phyloP scores from a whole-genome alignment of 176 grass and related monocot genomes.

The Lolium multiflorum region DNA sequence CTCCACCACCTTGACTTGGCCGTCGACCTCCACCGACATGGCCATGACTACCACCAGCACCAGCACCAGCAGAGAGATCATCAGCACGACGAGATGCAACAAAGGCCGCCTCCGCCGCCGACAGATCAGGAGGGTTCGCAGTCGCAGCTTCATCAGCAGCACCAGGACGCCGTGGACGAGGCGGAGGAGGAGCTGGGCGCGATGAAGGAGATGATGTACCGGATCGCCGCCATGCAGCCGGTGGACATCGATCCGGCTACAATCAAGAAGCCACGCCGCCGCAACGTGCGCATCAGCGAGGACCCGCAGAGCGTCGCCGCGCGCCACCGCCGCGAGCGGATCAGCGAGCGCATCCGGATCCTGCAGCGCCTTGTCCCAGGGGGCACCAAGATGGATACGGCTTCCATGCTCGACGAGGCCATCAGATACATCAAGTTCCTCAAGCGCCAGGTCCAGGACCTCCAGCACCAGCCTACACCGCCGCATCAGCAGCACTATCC shows the following conservation, averaged over 20 bases:
- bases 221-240: constrained; percentile 91
- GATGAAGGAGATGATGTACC: constrained; percentile 99
- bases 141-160: constrained; percentile 38
- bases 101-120: not conserved
- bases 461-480: constrained; percentile 55
- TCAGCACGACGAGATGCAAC: constrained; percentile 6
- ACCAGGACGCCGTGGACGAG: constrained; percentile 37
- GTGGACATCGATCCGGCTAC: constrained; percentile 92
- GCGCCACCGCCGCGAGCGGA: constrained; percentile 82
- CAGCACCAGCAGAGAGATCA: constrained; percentile 2
- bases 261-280: constrained; percentile 77
- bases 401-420: constrained; percentile 94
- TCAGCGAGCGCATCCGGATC: constrained; percentile 92
- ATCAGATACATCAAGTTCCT: constrained; percentile 97
- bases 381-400: constrained; percentile 96
- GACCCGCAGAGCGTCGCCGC: constrained; percentile 92
- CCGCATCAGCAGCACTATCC: constrained; percentile 20
- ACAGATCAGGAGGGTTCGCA: constrained; percentile 34
- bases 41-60: constrained; percentile 25
- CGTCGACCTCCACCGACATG: constrained; percentile 36
- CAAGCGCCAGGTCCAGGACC: constrained; percentile 84
- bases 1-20: constrained; percentile 50
- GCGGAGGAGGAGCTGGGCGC: constrained; percentile 77
- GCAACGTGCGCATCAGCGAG: constrained; percentile 92
- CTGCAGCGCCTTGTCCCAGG: constrained; percentile 88